Evolutionary conservation across 2,329 filamentous ascomycete genomes (phyloP).

Genomic region (Didymella segeticola): DNA sequence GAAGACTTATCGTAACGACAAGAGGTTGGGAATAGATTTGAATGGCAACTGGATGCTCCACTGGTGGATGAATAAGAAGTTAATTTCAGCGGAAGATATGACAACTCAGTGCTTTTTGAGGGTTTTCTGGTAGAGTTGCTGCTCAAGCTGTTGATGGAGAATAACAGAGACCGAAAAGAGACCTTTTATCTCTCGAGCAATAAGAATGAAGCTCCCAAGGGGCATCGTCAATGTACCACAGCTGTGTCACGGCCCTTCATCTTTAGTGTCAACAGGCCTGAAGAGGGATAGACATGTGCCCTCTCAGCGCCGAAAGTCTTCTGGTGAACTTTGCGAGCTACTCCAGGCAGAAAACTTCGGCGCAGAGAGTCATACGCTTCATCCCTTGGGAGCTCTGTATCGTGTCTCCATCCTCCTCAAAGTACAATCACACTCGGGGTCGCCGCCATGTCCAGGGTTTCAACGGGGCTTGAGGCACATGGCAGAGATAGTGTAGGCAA

Average conservation of each 20-base stretch:
- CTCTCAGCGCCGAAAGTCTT: not conserved
- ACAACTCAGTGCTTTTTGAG: not conserved
- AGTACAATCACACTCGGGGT: not conserved
- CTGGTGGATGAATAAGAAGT: no score
- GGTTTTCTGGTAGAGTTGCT: not conserved
- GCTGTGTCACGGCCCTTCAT: not conserved
- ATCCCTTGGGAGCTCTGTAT: not conserved
- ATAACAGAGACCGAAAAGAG: not conserved
- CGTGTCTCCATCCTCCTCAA: not conserved
- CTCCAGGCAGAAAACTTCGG: not conserved
- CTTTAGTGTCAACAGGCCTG: not conserved
- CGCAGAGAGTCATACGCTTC: not conserved
- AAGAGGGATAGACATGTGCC: not conserved
- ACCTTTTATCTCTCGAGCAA: not conserved
- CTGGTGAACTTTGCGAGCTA: constrained; percentile 4
- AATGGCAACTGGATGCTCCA: no score
- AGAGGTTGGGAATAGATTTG: no score
- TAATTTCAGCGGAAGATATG: no score
- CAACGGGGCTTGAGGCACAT: not conserved
- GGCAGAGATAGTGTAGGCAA: not conserved
- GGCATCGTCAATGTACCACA: not conserved
- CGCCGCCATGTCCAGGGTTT: not conserved
- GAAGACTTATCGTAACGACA: no score
- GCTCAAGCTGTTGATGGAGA: not conserved
- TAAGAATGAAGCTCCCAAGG: constrained; percentile 1